Evolutionary conservation across 139 green algal species (phyloP), one percentile per base, ranked within the genome.

Genomic region (Zygnema circumcarinatum): DNA sequence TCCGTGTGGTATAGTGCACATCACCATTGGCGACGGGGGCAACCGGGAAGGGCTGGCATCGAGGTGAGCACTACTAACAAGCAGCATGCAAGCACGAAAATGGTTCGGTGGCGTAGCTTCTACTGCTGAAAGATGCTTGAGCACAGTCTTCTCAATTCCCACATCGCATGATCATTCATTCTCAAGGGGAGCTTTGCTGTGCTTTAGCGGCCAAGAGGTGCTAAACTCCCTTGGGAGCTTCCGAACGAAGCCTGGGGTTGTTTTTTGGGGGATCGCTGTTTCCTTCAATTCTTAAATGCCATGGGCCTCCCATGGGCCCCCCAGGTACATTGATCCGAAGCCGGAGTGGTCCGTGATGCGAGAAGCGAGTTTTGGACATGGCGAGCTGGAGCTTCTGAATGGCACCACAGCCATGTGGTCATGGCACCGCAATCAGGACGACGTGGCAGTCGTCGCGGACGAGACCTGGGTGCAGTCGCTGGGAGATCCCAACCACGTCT

Each of bases 1-100:
- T 47, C 40, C 86, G 2, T 95, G 92, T 56, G 94, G 92, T 0
- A 80, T 90, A 16, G 35, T 91, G 0, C 87, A 96, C 90, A 92
- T 97, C 69, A 93, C 91, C 83, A 92, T 97, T 69, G 94, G 94
- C 2, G 94, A 97, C 75, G 95, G 93, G 29, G 95, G 95, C 52
- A 97, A 97, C 89, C 90, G 92, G 3, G 95, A 97, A 84, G 95
- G 94, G 16, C 81, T 90, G 36, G 86, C 80, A 93, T n/a, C 22
- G 20, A 67, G 20, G 76, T 84, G 75, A 83, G 67, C 3, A 47
- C 11, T n/a, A n/a, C n/a, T n/a, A n/a, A n/a, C n/a, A 31, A 35
- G 81, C 81, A 2, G 92, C 69, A 33, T 81, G 29, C 56, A 29
- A 31, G 29, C 25, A 29, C 29, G 25, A 72, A 72, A 72, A 72